A percentile compares a stretch with the other conserved stretches of the same genome.
Conservation (phyloP, 768 basidiomycete species). For the Pisolithus microcarpus region DNA sequence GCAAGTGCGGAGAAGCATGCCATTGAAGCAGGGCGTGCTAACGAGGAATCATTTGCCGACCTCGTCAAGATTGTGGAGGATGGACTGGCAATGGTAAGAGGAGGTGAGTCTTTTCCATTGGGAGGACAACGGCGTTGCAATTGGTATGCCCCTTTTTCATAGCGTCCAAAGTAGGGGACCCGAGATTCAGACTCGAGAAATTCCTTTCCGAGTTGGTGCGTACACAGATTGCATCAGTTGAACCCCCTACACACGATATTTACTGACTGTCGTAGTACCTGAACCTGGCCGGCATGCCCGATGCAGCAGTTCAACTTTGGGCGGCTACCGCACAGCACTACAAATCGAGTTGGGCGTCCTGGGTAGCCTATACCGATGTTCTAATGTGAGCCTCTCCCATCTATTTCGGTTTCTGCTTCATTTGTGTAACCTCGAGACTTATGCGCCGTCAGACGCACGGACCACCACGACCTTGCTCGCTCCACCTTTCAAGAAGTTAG, state of each 20-base stretch:
- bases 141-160: conserved; percentile 2
- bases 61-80: conserved; percentile 55
- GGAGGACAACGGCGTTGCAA: background rate
- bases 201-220: conserved; percentile 71
- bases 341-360: conserved; percentile 66
- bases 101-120: conserved; percentile 38
- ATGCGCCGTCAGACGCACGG: conserved; percentile 37
- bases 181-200: conserved; percentile 74
- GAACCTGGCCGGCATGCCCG: conserved; percentile 37
- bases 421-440: conserved; percentile 2
- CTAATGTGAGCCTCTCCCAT: conserved; percentile 47
- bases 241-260: background rate
- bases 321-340: conserved; percentile 57
- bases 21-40: conserved; percentile 40
- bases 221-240: conserved; percentile 7
- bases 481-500: conserved; percentile 59
- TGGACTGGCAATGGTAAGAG: conserved; percentile 54
- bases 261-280: conserved; percentile 35
- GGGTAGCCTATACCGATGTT: conserved; percentile 68
- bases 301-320: conserved; percentile 57
- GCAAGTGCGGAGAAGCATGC: conserved; percentile 57
- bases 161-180: conserved; percentile 68
- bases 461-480: conserved; percentile 54
- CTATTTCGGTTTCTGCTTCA: background rate
- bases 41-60: conserved; percentile 46